Base-by-base conservation (phyloP, 2,329 filamentous ascomycete species). In the Xylariaceae sp. region DNA sequence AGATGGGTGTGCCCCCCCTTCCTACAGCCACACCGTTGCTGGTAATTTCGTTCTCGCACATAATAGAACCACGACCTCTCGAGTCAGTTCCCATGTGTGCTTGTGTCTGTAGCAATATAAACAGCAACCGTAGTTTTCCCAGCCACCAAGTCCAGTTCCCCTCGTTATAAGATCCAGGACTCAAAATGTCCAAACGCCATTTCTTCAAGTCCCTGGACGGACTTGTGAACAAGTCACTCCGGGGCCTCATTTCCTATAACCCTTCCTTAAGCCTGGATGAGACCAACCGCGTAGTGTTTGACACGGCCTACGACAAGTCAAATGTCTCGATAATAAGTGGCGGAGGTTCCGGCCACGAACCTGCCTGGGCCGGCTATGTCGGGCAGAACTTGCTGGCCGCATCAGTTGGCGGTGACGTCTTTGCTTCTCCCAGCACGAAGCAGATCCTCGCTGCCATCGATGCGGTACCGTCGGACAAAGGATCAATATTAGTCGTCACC, bases 331-430 rank as follows among this genome's bases (percentile, higher is more conserved):
- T 84, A 67, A 77, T 84, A 68, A 79, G 77, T 20, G 81, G 81
- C n/a, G 81, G 81, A 19, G 81, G 81, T 40, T 83, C 81, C 0
- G 81, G 81, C 44, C 81, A 83, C 69, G 84, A 87, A 64, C 84
- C 84, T 19, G 85, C 84, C 59, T 87, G 84, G 80, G 76, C 82
- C 2, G 85, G 85, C 51, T 88, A 87, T 63, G 85, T 88, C 1
- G 85, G 85, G 51, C 68, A 73, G 54, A 85, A 85, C 67, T 77
- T 87, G 72, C 78, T 88, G n/a, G 77, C 82, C 1, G 84, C 83
- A 3, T 80, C 84, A 4, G 85, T 85, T 3, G 79, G 77, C 3
- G 85, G 85, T 43, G 83, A 86, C 65, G 81, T 88, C 61, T 88
- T 88, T 61, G 85, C 85, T 16, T 84, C 80, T 6, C 85, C 85